Evolutionary conservation across 257 asterid species (phyloP).

Genomic region (Linderniella brevidens): DNA sequence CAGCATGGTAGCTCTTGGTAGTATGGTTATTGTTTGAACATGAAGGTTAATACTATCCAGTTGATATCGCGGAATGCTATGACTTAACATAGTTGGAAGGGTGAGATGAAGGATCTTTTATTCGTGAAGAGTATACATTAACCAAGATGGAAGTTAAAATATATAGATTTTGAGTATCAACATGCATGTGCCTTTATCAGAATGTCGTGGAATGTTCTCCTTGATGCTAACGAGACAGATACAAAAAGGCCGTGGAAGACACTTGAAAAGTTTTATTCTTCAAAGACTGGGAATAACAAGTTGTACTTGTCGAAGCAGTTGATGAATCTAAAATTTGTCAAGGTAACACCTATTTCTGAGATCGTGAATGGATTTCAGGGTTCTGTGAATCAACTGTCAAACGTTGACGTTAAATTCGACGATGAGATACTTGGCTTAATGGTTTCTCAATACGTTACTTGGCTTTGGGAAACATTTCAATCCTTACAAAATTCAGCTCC

Average conservation of each 20-base stretch:
- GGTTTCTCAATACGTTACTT: slow-evolving; percentile 2
- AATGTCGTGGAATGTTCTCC: background rate
- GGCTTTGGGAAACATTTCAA: too few relatives aligned
- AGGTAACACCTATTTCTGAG: background rate
- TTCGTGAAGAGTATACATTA: too few relatives aligned
- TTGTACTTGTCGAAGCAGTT: background rate
- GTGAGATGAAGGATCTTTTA: too few relatives aligned
- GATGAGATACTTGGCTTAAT: slow-evolving; percentile 3
- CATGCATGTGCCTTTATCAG: slow-evolving; percentile 1
- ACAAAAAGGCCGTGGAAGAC: background rate
- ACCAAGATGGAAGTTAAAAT: too few relatives aligned
- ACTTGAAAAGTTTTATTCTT: slow-evolving; percentile 4
- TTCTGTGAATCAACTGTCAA: background rate
- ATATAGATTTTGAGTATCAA: slow-evolving; percentile 3
- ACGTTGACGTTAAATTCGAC: background rate
- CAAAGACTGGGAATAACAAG: slow-evolving; percentile 1
- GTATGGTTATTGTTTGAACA: too few relatives aligned
- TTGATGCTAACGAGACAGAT: background rate
- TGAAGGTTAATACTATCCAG: too few relatives aligned
- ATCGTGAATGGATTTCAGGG: background rate
- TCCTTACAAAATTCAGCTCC: slow-evolving; percentile 6
- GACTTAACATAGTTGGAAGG: too few relatives aligned
- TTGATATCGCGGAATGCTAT: too few relatives aligned
- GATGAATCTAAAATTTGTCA: background rate
- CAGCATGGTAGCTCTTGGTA: too few relatives aligned